phyloP scores from a whole-genome alignment of 1,284 basidiomycete genomes.

The Puccinia coronata region DNA sequence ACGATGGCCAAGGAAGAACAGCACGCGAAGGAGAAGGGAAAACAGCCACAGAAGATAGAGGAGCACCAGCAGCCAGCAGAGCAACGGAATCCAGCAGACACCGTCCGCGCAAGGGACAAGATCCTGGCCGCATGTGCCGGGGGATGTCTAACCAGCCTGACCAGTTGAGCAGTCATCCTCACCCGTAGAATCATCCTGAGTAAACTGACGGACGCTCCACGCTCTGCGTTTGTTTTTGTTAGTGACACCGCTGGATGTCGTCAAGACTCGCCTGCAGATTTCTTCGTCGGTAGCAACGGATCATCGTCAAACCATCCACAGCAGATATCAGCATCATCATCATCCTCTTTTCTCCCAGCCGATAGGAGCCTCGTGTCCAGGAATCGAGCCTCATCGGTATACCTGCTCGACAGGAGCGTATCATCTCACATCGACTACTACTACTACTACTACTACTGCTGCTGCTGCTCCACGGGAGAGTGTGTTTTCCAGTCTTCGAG shows the following conservation, averaged over 20 bases:
- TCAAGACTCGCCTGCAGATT: conserved; percentile 88
- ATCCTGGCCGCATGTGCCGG: conserved; percentile 77
- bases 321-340: conserved; percentile 60
- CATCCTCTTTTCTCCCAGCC: background rate
- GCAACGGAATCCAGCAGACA: background rate
- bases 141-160: conserved; percentile 76
- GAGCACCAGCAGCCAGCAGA: too few species aligned
- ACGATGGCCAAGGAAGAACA: too few species aligned
- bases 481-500: background rate
- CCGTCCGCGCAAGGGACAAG: conserved; percentile 61
- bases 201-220: background rate
- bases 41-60: too few species aligned
- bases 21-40: too few species aligned
- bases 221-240: background rate
- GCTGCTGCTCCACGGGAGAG: background rate
- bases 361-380: conserved; percentile 31
- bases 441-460: too few species aligned
- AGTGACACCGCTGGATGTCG: conserved; percentile 95
- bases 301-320: conserved; percentile 61
- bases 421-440: background rate
- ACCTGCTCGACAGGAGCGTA: conserved; percentile 44
- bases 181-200: background rate
- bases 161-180: conserved; percentile 66
- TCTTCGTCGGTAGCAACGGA: background rate
- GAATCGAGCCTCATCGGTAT: too few species aligned